Evolutionary conservation across 208 protist genomes (phyloP).

Genomic region (Trypanosomatidae sp.): DNA sequence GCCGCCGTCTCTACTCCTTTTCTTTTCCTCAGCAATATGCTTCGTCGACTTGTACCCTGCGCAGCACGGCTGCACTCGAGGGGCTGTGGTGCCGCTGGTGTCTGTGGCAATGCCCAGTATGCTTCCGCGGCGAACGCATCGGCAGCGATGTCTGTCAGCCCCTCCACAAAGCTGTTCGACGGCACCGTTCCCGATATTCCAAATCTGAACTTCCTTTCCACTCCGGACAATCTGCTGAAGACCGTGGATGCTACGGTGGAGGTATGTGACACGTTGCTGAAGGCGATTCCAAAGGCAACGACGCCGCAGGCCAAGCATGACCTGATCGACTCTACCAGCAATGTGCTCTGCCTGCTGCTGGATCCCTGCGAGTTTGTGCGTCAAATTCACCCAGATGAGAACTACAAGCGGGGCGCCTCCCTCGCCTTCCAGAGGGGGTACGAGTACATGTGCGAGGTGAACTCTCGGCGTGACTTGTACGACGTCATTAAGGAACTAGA

Average conservation of each 20-base stretch:
- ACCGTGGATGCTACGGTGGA: constrained; percentile 79
- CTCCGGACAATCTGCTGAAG: constrained; percentile 50
- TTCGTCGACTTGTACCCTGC: constrained; percentile 28
- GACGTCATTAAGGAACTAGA: constrained; percentile 82
- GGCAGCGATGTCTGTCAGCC: neutral
- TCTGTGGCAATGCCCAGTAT: neutral
- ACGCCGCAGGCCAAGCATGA: constrained; percentile 87
- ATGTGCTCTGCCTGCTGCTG: constrained; percentile 90
- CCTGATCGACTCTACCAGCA: constrained; percentile 91
- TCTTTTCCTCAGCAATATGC: constrained; percentile 15
- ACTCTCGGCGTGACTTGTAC: constrained; percentile 85
- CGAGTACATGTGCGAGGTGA: constrained; percentile 92
- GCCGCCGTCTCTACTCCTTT: neutral
- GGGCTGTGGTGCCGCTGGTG: neutral
- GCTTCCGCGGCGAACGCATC: constrained; percentile 4
- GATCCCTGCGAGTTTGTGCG: constrained; percentile 94
- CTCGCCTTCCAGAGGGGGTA: constrained; percentile 86
- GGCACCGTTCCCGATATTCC: constrained; percentile 56
- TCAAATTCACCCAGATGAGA: constrained; percentile 85
- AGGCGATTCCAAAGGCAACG: constrained; percentile 59
- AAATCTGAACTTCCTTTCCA: constrained; percentile 74
- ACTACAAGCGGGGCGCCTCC: constrained; percentile 77
- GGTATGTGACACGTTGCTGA: constrained; percentile 71
- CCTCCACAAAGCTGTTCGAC: neutral
- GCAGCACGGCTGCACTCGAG: neutral